Evolutionary conservation across 1,284 basidiomycete species (phyloP).

Genomic region (Cryptococcus sp.): DNA sequence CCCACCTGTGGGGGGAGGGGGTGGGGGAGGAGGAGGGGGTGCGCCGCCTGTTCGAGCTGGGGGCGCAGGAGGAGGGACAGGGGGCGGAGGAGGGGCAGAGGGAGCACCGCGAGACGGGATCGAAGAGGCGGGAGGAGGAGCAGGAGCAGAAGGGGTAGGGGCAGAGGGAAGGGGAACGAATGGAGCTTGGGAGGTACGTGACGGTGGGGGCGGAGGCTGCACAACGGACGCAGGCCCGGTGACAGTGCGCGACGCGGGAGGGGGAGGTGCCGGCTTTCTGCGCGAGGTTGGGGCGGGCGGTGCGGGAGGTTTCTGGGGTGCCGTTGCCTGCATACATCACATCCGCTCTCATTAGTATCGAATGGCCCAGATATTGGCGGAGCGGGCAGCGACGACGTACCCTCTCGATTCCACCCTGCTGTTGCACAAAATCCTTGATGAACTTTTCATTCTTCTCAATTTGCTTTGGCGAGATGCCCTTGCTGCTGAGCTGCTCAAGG

Average conservation of each 20-base stretch:
- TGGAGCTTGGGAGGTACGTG: conserved; percentile 11
- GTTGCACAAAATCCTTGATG: conserved; percentile 77
- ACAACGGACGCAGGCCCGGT: conserved; percentile 11
- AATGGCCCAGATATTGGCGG: too few relatives aligned
- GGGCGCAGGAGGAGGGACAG: conserved; percentile 13
- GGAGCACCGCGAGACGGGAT: conserved; percentile 14
- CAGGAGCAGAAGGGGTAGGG: conserved; percentile 38
- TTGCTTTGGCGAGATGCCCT: conserved; percentile 64
- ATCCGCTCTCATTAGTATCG: not conserved
- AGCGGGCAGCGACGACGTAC: conserved; percentile 8
- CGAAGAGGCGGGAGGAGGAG: conserved; percentile 33
- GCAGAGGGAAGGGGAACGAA: conserved; percentile 12
- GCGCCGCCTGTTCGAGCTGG: conserved; percentile 13
- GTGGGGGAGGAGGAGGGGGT: conserved; percentile 40
- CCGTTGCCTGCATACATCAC: conserved; percentile 17
- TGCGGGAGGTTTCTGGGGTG: conserved; percentile 40
- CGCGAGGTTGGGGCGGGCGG: conserved; percentile 41
- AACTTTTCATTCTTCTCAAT: conserved; percentile 79
- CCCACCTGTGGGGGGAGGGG: conserved; percentile 23
- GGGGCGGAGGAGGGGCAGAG: conserved; percentile 24
- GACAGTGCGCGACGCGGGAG: conserved; percentile 39
- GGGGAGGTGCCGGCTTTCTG: conserved; percentile 30
- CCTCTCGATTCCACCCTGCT: conserved; percentile 54
- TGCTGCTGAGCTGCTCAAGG: conserved; percentile 65
- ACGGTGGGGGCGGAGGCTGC: conserved; percentile 22